phyloP scores from a whole-genome alignment of 2,329 filamentous ascomycete genomes.

The Arthroderma uncinatum region DNA sequence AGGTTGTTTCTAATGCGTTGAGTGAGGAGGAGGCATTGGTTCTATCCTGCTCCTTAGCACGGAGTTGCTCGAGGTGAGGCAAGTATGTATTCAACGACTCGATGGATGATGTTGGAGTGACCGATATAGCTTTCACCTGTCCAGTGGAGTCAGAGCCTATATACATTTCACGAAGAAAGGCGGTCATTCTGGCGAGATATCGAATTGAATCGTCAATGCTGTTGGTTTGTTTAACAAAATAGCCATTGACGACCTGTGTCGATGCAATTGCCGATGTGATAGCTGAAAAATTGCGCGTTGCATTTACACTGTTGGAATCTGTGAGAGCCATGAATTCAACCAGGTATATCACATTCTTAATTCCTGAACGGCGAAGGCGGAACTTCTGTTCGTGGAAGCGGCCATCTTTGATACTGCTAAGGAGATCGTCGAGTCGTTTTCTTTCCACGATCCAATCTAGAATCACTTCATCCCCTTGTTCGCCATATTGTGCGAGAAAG shows the following conservation, averaged over 20 bases:
- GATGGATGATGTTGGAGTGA: constrained; percentile 52
- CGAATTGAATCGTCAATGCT: constrained; percentile 68
- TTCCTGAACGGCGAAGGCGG: constrained; percentile 57
- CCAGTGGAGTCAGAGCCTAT: background rate
- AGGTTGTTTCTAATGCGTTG: constrained; percentile 24
- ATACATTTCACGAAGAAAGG: constrained; percentile 55
- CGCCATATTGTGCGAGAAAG: constrained; percentile 46
- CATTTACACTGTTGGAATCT: constrained; percentile 33
- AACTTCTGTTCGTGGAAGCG: constrained; percentile 80
- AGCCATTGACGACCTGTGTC: constrained; percentile 67
- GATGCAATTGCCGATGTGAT: constrained; percentile 63
- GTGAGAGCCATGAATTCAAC: constrained; percentile 61
- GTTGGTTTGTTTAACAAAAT: constrained; percentile 64
- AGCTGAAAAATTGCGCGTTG: constrained; percentile 50
- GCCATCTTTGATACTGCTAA: constrained; percentile 71
- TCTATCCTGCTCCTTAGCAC: constrained; percentile 39
- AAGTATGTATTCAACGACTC: constrained; percentile 58
- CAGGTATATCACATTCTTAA: constrained; percentile 68
- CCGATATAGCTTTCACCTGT: constrained; percentile 35
- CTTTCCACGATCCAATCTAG: constrained; percentile 73
- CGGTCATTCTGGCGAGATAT: constrained; percentile 63
- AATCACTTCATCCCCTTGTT: constrained; percentile 53
- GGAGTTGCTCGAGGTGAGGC: constrained; percentile 50
- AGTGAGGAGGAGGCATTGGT: constrained; percentile 30
- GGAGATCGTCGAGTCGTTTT: constrained; percentile 67